Percentiles rank a stretch among this genome's conserved stretches.
Conservation (phyloP, 2,329 filamentous ascomycete genomes). For the Neonectria neomacrospora region DNA sequence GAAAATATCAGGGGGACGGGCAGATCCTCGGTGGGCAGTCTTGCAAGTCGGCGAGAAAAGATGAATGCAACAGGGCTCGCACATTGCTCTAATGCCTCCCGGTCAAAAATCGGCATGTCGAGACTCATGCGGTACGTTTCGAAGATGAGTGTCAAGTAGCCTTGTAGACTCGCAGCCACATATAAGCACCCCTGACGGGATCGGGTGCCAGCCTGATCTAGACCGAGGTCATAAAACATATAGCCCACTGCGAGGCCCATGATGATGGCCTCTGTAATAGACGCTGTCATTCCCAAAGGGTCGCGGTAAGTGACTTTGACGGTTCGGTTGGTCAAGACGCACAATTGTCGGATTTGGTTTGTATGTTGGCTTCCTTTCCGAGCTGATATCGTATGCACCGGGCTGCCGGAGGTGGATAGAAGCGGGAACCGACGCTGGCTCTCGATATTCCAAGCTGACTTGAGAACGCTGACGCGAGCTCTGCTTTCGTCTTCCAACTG, state of each 20-base stretch:
- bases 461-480: conserved; percentile 67
- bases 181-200: conserved; percentile 79
- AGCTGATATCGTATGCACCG: conserved; percentile 8
- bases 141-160: conserved; percentile 78
- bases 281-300: conserved; percentile 78
- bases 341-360: conserved; percentile 69
- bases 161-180: conserved; percentile 74
- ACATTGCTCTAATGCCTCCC: conserved; percentile 76
- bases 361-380: conserved; percentile 53
- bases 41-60: conserved; percentile 74
- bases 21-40: conserved; percentile 75
- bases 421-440: conserved; percentile 43
- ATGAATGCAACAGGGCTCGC: conserved; percentile 76
- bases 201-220: conserved; percentile 75
- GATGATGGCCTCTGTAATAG: conserved; percentile 72
- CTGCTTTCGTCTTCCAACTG: conserved; percentile 70
- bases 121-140: conserved; percentile 78
- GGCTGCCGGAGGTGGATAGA: conserved; percentile 3
- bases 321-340: conserved; percentile 73
- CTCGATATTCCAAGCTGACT: conserved; percentile 64
- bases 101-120: conserved; percentile 80
- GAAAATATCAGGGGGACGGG: conserved; percentile 76
- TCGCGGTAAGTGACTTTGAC: conserved; percentile 77
- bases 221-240: conserved; percentile 73
- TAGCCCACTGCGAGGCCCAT: conserved; percentile 79